phyloP scores from a whole-genome alignment of 169 alveolate genomes.

The Blepharisma undulans region DNA sequence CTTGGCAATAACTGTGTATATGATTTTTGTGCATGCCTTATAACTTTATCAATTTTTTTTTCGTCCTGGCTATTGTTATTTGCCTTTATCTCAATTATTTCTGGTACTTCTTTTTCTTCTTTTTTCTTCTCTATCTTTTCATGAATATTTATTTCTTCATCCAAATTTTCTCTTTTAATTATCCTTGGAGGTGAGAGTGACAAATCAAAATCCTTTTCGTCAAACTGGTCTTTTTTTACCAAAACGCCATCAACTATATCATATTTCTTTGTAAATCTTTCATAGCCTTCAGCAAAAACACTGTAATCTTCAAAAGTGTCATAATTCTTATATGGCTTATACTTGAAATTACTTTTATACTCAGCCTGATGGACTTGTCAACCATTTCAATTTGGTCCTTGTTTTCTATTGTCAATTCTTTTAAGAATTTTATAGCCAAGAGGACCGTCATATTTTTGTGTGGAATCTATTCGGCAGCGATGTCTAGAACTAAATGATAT shows the following conservation, averaged over 20 bases:
- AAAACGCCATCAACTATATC: background rate
- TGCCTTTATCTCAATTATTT: background rate
- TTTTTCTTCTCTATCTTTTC: background rate
- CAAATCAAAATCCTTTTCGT: background rate
- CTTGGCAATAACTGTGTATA: background rate
- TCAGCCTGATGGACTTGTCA: background rate
- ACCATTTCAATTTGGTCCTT: background rate
- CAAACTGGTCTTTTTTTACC: background rate
- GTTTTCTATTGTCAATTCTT: background rate
- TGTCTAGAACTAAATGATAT: background rate
- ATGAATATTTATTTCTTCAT: background rate
- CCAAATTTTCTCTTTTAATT: background rate
- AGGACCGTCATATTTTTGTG: conserved; percentile 1
- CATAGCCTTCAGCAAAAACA: background rate
- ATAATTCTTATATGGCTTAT: background rate
- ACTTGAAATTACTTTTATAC: background rate
- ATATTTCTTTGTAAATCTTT: background rate
- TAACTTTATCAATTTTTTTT: too few relatives aligned
- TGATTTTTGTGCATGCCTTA: background rate
- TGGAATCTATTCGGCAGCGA: background rate
- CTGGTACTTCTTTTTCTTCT: background rate
- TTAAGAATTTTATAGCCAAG: background rate
- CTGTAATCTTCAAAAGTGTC: background rate
- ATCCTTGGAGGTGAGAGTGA: background rate
- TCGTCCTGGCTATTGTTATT: too few relatives aligned